Base-by-base conservation (phyloP, 495 filamentous ascomycete species). In the Hypoxylon lenormandii region DNA sequence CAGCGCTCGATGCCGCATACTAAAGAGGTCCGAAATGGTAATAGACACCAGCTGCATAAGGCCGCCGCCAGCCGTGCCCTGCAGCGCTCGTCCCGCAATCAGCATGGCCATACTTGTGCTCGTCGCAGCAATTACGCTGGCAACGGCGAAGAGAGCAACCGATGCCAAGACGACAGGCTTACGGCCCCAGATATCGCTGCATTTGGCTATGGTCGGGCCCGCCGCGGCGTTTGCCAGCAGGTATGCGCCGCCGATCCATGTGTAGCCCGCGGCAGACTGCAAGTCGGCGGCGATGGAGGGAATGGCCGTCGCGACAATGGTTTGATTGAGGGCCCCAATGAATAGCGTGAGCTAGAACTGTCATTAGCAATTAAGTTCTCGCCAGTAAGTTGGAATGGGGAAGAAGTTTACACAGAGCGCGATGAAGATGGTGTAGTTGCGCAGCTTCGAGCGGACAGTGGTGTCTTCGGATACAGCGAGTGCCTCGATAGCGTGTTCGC, bases 51-150 rank as follows among this genome's bases (percentile, higher is more conserved):
- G 74, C 13, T 89, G 84, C 11, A 93, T 81, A 45, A 93, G 80
- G 0, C 92, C 92, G 62, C 92, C 92, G 47, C 89, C 90, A n/a
- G 89, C 92, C 12, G 87, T 78, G 60, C 92, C 92, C 73, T 95
- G 92, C 33, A 95, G 78, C 0, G 88, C 86, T 73, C 92, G 81
- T 8, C 89, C 92, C 4, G 83, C 83, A 43, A 95, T 83, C 30
- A 94, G 81, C 85, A 92, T 91, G 36, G 83, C 79, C 68, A 94
- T 87, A 58, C 82, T 89, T 18, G 77, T 80, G 23, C 89, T 84
- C 38, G 90, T 60, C 1, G 85, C 92, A 49, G 89, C 89, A 21
- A 93, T 81, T 52, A 93, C 78, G 63, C 88, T 90, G 15, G 85
- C 89, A 22, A 73, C 72, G 60, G 78, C 68, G 56, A 93, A 85